Evolutionary conservation across 176 grass and related monocot species (phyloP), one percentile per base, ranked within the genome.

Genomic region (Ananas comosus): DNA sequence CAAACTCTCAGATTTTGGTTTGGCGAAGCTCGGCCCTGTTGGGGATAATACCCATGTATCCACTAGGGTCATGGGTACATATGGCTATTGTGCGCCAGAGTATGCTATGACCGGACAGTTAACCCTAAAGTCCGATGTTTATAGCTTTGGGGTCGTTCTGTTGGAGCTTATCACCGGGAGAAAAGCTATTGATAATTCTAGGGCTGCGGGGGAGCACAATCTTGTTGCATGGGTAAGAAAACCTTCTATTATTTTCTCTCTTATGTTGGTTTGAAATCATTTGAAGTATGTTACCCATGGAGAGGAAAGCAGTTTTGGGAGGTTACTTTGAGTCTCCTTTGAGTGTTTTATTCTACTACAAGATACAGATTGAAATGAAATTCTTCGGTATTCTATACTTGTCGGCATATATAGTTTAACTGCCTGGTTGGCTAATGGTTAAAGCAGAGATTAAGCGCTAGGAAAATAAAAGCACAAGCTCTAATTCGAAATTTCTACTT

Each of bases 131-230:
- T 61, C 56, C 21, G 56, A 61, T 61, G 56, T 61, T 61, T 61
- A 61, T 61, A 61, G 56, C 56, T 61, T 61, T 61, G 56, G 56
- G n/a, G 56, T 61, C 4, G 56, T 61, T 61, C 56, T 61, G 16
- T n/a, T 61, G 56, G 56, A 61, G 17, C 12, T 61, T 22, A 61
- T 61, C 3, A 61, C 17, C n/a, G 56, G 56, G 10, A 16, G 56
- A 61, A 61, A 18, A 19, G 56, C 56, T 19, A 61, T 61, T 61
- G 56, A 61, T 10, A 61, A 61, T 61, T 61, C 56, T 19, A 61
- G 56, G 21, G 56, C 56, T 61, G 56, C 56, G n/a, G 56, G 17
- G n/a, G 56, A 61, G 10, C 56, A 61, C 21, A 61, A 61, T 7
- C 56, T 61, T 61, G 56, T 61, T 61, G 56, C 56, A 22, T 61